Percentiles rank a stretch among this genome's conserved stretches.
These are phyloP conservation scores for Paraconiothyrium sp. DNA, from an alignment of 2,329 filamentous ascomycete genomes.

Conservation along the genomic window DNA sequence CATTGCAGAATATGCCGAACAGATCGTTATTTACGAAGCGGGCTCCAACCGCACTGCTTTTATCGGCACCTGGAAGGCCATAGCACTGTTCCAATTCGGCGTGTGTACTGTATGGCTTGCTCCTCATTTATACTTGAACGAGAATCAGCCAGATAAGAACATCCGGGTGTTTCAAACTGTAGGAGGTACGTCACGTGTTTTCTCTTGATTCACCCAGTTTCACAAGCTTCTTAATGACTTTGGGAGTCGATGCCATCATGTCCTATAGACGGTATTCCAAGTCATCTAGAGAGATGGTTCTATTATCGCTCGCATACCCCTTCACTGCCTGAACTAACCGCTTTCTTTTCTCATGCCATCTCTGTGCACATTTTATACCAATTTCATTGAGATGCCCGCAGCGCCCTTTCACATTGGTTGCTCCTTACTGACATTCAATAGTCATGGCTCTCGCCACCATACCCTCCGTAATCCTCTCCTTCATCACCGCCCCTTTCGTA, in stretches of 20 bases:
- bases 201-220: background rate
- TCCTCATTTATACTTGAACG: conserved; percentile 45
- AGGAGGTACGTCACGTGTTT: conserved; percentile 34
- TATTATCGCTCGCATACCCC: too few species aligned
- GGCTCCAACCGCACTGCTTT: conserved; percentile 48
- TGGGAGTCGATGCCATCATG: too few species aligned
- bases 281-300: background rate
- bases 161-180: conserved; percentile 40
- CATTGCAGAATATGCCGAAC: conserved; percentile 33
- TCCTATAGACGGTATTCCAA: background rate
- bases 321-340: background rate
- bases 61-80: conserved; percentile 49
- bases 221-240: background rate
- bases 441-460: conserved; percentile 42
- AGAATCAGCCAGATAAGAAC: conserved; percentile 43
- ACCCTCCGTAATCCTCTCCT: conserved; percentile 44
- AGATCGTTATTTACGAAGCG: conserved; percentile 49
- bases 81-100: conserved; percentile 47
- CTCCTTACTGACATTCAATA: conserved; percentile 24
- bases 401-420: background rate
- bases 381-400: background rate
- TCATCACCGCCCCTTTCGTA: conserved; percentile 49
- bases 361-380: background rate
- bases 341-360: too few species aligned
- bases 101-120: conserved; percentile 42